phyloP scores from a whole-genome alignment of 768 basidiomycete species.

The Russula emetica region DNA sequence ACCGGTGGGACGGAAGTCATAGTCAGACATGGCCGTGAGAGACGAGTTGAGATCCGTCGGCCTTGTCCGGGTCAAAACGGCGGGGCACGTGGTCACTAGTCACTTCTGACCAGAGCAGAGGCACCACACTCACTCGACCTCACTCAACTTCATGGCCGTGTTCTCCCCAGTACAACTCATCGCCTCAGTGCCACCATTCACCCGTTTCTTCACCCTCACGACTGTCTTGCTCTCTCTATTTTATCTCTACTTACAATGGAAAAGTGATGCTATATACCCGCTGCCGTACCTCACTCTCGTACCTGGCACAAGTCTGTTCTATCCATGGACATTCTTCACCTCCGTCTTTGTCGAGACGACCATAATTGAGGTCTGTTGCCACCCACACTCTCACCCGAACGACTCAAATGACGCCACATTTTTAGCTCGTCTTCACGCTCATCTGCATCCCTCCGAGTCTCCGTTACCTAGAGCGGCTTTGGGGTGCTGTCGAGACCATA shows the following conservation, averaged over 20 bases:
- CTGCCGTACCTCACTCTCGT: slow-evolving; percentile 71
- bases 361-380: slow-evolving; percentile 67
- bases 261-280: slow-evolving; percentile 39
- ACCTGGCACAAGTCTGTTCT: slow-evolving; percentile 75
- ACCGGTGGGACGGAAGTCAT: slow-evolving; percentile 79
- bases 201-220: slow-evolving; percentile 62
- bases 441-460: slow-evolving; percentile 76
- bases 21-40: slow-evolving; percentile 62
- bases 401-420: slow-evolving; percentile 13
- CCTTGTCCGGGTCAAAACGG: not conserved
- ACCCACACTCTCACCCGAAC: not conserved
- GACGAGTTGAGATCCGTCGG: not conserved
- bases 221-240: slow-evolving; percentile 55
- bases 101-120: not conserved
- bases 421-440: slow-evolving; percentile 71
- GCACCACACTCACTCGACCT: too few species aligned
- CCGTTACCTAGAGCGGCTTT: slow-evolving; percentile 89
- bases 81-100: not conserved
- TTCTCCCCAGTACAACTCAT: slow-evolving; percentile 66
- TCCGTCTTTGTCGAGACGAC: slow-evolving; percentile 83
- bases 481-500: slow-evolving; percentile 81
- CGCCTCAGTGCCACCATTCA: slow-evolving; percentile 72
- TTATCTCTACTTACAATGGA: slow-evolving; percentile 64
- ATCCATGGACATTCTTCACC: slow-evolving; percentile 93
- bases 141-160: slow-evolving; percentile 54